These are phyloP conservation scores for Trichoderma sp. DNA, from an alignment of 2,329 filamentous ascomycete genomes.

Conservation along the genomic window DNA sequence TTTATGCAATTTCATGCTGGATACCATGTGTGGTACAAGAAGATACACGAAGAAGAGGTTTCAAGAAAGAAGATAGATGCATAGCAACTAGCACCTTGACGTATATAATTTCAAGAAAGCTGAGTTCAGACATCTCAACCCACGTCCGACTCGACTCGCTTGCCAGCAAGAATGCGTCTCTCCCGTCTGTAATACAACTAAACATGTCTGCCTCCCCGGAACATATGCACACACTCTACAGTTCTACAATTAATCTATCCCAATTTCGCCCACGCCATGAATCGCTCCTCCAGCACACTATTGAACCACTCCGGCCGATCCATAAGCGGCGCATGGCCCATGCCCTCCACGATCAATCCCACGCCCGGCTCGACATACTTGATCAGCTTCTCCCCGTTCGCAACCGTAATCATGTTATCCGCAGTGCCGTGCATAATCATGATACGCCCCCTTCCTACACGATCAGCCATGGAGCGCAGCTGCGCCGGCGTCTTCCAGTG, in stretches of 20 bases:
- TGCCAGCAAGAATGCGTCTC: background rate
- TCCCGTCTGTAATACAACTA: background rate
- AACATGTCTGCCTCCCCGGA: too few species aligned
- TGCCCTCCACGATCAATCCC: constrained; percentile 65
- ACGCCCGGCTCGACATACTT: constrained; percentile 63
- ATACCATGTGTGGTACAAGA: background rate
- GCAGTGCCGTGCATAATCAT: constrained; percentile 73
- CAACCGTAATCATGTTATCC: constrained; percentile 77
- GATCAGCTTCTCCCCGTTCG: constrained; percentile 70
- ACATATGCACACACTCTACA: background rate
- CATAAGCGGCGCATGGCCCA: constrained; percentile 74
- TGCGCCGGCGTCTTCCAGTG: constrained; percentile 74
- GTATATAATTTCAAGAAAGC: background rate
- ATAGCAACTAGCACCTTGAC: background rate
- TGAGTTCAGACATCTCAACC: background rate
- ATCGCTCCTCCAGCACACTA: constrained; percentile 58
- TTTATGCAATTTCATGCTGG: background rate
- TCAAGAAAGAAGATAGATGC: constrained; percentile 5
- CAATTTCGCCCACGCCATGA: constrained; percentile 56
- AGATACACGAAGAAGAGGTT: background rate
- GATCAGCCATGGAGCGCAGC: constrained; percentile 64
- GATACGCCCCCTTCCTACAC: constrained; percentile 72
- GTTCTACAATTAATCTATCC: constrained; percentile 24
- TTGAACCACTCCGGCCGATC: constrained; percentile 74
- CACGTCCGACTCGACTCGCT: too few species aligned